Evolutionary conservation across 108 stramenopile species (phyloP), one percentile per base, ranked within the genome.

Genomic region (Pelagomonas calceolata): DNA sequence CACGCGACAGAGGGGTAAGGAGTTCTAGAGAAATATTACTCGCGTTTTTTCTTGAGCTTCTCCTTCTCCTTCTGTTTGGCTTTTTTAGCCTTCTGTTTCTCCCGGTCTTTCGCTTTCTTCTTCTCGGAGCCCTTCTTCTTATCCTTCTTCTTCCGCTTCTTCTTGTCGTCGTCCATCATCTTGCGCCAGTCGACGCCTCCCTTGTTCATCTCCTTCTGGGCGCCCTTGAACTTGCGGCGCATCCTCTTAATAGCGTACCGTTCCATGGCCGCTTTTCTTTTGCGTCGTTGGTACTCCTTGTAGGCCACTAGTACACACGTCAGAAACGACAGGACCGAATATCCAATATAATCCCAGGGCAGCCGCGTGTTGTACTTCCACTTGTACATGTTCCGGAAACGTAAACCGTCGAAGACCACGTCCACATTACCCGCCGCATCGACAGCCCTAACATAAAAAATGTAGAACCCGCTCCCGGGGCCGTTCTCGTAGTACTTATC

Each of bases 351-450:
- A 30, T 80, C 78, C 85, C 85, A 89, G 15, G 91, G 91, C 32
- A 84, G 78, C 32, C 86, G 87, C 46, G 86, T 80, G 31, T 89
- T 74, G 70, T 90, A 91, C 68, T 77, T 82, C 91, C 91, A 91
- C 44, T 70, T 76, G 66, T 89, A 84, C 69, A 89, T 83, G 82
- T 92, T 92, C 32, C 76, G 60, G n/a, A n/a, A n/a, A n/a, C n/a
- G n/a, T 14, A 75, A 66, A 45, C 84, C 73, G n/a, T 75, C 74
- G 63, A 76, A 90, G 45, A 72, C 72, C 32, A 35, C 65, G 66
- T 75, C 78, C 31, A 83, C 79, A 74, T 92, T 92, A 10, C 90
- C 90, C 44, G 86, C 84, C 15, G 90, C 87, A 51, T 92, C 89
- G 34, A 90, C 72, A 33, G 85, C 82, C 34, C 90, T 74, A 32